Base-by-base conservation (phyloP, 169 alveolate genomes). In the Cardiosporidium cionae region DNA sequence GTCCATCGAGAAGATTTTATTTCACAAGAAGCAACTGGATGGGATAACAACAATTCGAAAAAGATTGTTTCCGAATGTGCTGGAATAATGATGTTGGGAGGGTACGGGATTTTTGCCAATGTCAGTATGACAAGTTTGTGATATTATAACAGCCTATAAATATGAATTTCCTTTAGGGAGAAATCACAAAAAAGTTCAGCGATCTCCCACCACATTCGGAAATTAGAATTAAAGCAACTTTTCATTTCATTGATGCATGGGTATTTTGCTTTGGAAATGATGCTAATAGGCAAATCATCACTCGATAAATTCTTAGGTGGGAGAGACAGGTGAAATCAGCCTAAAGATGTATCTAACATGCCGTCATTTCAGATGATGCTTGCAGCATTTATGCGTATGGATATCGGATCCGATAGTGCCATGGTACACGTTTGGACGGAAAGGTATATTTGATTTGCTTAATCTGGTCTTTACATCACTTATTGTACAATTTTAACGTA, bases 181-280 rank as follows among this genome's bases (percentile, higher is more conserved):
- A 84, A 76, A 82, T 83, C 0, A 62, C 82, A 62, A 87, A 87
- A 71, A 72, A 65, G 3, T 82, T 70, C 64, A 62, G 65, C 22
- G 80, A 77, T 52, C 54, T 87, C 22, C 92, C 90, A 62, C 77
- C 83, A 37, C 92, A 87, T 54, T 74, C 36, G 25, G 72, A 73
- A 36, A 68, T 87, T 33, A 79, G 87, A 36, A 80, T 87, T 37
- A 75, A 79, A 75, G 92, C 90, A 0, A 75, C 75, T n/a, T 84
- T 70, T 73, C 90, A 87, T 79, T 87, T 84, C 36, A 84, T 87
- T 32, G 92, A 87, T 70, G 83, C 81, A 23, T 87, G 92, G 92
- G 83, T 77, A 70, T 9, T 52, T 29, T 9, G 1, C 9, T 7
- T 32, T 35, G 25, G 29, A 22, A 58, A 53, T 29, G 3, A 7